Percentiles rank a stretch among this genome's conserved stretches.
These are phyloP conservation scores for Glycine latifolia DNA, from an alignment of 306 rosid species.

Conservation along the genomic window DNA sequence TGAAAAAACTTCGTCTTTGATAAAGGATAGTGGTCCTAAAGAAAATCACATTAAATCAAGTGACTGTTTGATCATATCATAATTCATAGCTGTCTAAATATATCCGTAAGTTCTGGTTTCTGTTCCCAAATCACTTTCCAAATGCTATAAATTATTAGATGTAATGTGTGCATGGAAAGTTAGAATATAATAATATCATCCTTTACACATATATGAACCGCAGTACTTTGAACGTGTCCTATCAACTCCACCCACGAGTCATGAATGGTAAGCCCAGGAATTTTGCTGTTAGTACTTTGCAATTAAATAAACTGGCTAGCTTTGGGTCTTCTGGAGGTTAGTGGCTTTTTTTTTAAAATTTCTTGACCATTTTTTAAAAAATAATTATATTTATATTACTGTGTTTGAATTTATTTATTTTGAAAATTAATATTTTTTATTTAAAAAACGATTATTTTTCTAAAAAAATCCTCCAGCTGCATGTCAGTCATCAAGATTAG, in stretches of 20 bases:
- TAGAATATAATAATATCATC: constrained; percentile 24
- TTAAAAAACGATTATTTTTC: background rate
- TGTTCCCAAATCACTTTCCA: constrained; percentile 51
- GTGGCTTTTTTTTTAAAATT: background rate
- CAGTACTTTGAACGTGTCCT: constrained; percentile 40
- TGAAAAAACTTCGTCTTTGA: background rate
- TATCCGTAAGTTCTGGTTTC: constrained; percentile 51
- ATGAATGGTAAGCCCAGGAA: constrained; percentile 17
- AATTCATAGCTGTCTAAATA: constrained; percentile 34
- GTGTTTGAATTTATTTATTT: background rate
- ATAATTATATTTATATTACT: background rate
- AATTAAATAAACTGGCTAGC: constrained; percentile 33
- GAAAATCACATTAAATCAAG: constrained; percentile 44
- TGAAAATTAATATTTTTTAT: background rate
- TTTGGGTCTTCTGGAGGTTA: constrained; percentile 6
- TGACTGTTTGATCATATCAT: constrained; percentile 46
- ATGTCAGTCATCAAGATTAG: background rate
- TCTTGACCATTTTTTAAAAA: background rate
- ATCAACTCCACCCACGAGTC: constrained; percentile 22
- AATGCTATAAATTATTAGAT: constrained; percentile 55
- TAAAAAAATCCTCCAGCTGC: background rate
- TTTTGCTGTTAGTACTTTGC: constrained; percentile 41
- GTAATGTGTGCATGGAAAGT: constrained; percentile 41
- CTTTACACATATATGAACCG: background rate
- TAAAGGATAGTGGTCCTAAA: background rate